Evolutionary conservation across 495 filamentous ascomycete species (phyloP).

Genomic region (Penicillium canariense): DNA sequence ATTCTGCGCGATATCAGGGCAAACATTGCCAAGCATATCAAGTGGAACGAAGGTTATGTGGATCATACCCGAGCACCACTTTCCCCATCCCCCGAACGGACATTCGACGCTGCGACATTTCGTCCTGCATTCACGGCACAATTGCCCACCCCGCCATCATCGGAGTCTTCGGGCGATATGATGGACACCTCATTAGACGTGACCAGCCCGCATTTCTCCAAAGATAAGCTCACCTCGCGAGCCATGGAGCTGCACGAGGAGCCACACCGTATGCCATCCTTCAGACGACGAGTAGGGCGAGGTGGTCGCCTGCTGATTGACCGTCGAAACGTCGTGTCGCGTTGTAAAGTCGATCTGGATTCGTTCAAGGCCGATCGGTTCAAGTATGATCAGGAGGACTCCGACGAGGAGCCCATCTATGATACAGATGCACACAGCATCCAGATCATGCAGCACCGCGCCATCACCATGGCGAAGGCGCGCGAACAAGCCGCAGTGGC

Average conservation of each 20-base stretch:
- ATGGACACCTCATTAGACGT: conserved; percentile 47
- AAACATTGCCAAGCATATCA: conserved; percentile 76
- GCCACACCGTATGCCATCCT: conserved; percentile 53
- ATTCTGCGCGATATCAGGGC: conserved; percentile 74
- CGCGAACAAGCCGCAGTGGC: conserved; percentile 46
- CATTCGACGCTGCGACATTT: conserved; percentile 58
- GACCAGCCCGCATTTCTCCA: conserved; percentile 41
- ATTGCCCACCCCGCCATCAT: conserved; percentile 82
- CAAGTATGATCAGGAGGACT: conserved; percentile 71
- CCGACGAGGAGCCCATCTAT: conserved; percentile 72
- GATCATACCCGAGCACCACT: conserved; percentile 81
- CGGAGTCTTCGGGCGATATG: conserved; percentile 63
- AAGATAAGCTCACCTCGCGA: conserved; percentile 47
- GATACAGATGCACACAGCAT: conserved; percentile 69
- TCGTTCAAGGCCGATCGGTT: conserved; percentile 64
- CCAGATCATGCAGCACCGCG: conserved; percentile 68
- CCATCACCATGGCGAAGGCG: conserved; percentile 58
- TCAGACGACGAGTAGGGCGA: conserved; percentile 69
- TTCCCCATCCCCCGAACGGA: conserved; percentile 61
- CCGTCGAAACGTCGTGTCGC: conserved; percentile 54
- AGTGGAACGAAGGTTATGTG: conserved; percentile 81
- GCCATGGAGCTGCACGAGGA: conserved; percentile 49
- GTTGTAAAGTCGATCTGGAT: conserved; percentile 51
- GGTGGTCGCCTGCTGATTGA: conserved; percentile 80
- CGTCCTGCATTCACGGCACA: conserved; percentile 80